A percentile compares a stretch with the other conserved stretches of the same genome.
These are phyloP conservation scores for Penicillium coffeae DNA, from an alignment of 495 filamentous ascomycete species.

Conservation along the genomic window DNA sequence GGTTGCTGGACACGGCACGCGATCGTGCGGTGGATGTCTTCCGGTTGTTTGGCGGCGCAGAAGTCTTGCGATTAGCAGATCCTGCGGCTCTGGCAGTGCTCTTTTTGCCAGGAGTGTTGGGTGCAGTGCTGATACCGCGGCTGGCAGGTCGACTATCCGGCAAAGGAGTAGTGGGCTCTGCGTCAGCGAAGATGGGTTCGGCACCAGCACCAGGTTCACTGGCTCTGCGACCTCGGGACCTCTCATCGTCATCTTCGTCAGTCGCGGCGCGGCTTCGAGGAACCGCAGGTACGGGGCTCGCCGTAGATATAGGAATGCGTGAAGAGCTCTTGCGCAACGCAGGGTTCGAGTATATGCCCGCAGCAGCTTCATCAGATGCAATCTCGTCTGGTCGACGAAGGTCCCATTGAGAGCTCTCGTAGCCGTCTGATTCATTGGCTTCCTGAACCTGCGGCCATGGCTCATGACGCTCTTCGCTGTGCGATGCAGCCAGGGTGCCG, in stretches of 20 bases:
- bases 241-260: conserved; percentile 55
- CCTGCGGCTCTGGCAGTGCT: conserved; percentile 43
- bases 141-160: conserved; percentile 41
- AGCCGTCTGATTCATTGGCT: conserved; percentile 28
- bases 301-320: conserved; percentile 77
- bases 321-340: conserved; percentile 55
- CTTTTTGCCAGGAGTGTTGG: conserved; percentile 31
- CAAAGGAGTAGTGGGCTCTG: conserved; percentile 47
- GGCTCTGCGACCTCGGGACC: conserved; percentile 58
- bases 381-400: conserved; percentile 78
- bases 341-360: conserved; percentile 40
- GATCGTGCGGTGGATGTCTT: conserved; percentile 31
- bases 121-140: conserved; percentile 29
- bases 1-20: conserved; percentile 39
- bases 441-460: conserved; percentile 38
- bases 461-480: conserved; percentile 29
- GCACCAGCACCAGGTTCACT: conserved; percentile 53
- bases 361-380: conserved; percentile 55
- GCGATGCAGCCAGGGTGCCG: conserved; percentile 28
- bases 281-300: conserved; percentile 71
- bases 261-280: conserved; percentile 54
- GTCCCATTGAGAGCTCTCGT: conserved; percentile 57
- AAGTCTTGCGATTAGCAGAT: conserved; percentile 39
- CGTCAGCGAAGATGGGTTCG: conserved; percentile 45
- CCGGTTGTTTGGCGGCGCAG: conserved; percentile 35